phyloP scores from a whole-genome alignment of 257 asterid genomes.

The Plantago major region DNA sequence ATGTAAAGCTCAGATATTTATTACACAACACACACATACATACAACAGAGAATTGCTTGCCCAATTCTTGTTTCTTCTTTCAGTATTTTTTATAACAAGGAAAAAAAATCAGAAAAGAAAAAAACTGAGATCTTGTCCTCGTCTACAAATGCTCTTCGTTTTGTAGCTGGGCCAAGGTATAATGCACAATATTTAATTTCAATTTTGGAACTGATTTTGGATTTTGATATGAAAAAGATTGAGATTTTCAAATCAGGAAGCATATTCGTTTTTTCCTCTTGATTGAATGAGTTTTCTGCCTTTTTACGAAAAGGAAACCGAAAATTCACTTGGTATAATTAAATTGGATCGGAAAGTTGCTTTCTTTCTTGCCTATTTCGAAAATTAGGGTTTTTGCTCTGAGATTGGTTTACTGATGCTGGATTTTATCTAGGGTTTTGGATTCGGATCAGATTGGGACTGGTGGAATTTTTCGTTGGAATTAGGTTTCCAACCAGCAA shows the following conservation, averaged over 20 bases:
- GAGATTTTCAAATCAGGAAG: slow-evolving; percentile 25
- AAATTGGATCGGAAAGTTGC: slow-evolving; percentile 24
- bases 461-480: slow-evolving; percentile 19
- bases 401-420: slow-evolving; percentile 20
- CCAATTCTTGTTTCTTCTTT: slow-evolving; percentile 17
- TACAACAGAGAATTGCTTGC: not conserved
- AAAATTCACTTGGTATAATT: slow-evolving; percentile 24
- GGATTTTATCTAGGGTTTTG: slow-evolving; percentile 35
- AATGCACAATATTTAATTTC: slow-evolving; percentile 12
- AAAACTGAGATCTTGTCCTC: slow-evolving; percentile 37
- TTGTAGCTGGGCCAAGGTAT: slow-evolving; percentile 40
- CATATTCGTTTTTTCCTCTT: slow-evolving; percentile 7
- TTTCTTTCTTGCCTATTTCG: slow-evolving; percentile 4
- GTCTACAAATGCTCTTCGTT: slow-evolving; percentile 38
- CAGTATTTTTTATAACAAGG: not conserved
- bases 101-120: slow-evolving; percentile 6
- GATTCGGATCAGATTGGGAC: slow-evolving; percentile 33
- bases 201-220: too few relatives aligned
- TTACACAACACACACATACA: slow-evolving; percentile 3
- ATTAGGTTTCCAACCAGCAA: slow-evolving; percentile 31
- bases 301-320: slow-evolving; percentile 9
- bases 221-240: slow-evolving; percentile 18
- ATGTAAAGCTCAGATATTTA: not conserved
- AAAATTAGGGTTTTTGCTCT: slow-evolving; percentile 33
- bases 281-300: slow-evolving; percentile 16